Evolutionary conservation across 1,284 basidiomycete genomes (phyloP), one percentile per base, ranked within the genome.

Genomic region (Ganoderma multipileum): DNA sequence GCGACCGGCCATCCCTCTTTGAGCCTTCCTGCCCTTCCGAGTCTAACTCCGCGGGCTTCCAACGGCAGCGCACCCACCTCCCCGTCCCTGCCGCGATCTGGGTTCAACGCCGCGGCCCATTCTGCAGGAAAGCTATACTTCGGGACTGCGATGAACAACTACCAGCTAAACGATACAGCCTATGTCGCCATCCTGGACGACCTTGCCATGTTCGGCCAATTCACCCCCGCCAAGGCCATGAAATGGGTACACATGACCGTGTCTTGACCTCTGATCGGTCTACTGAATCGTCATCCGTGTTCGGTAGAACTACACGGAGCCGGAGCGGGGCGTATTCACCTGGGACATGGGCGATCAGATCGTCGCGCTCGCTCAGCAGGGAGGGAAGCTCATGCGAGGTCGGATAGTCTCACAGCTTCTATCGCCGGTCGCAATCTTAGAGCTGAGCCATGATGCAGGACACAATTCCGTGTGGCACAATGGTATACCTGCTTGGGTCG

Each of bases 401-500:
- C 11, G 9, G 47, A 8, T 42, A 39, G 58, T 57, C 50, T n/a
- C 36, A 8, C 23, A n/a, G n/a, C n/a, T n/a, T n/a, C n/a, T n/a
- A n/a, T n/a, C n/a, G n/a, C n/a, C n/a, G n/a, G n/a, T n/a, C n/a
- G n/a, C n/a, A n/a, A n/a, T n/a, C n/a, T n/a, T n/a, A n/a, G n/a
- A n/a, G n/a, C n/a, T n/a, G n/a, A n/a, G n/a, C n/a, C n/a, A n/a
- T n/a, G n/a, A n/a, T n/a, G n/a, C 36, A 74, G 72, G 84, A 11
- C 86, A 85, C 75, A 85, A 82, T 72, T 85, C 84, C 69, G 86
- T 87, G 36, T 88, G 87, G 88, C 81, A 88, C 75, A 85, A 81
- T 66, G 85, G 87, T 68, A 79, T 88, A 1, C 84, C 86, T 0
- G 78, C 73, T 74, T 88, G 86, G 86, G 83, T 88, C 7, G 79